These are phyloP conservation scores for Colletotrichum sp. DNA, from an alignment of 2,329 filamentous ascomycete genomes.

Conservation along the genomic window DNA sequence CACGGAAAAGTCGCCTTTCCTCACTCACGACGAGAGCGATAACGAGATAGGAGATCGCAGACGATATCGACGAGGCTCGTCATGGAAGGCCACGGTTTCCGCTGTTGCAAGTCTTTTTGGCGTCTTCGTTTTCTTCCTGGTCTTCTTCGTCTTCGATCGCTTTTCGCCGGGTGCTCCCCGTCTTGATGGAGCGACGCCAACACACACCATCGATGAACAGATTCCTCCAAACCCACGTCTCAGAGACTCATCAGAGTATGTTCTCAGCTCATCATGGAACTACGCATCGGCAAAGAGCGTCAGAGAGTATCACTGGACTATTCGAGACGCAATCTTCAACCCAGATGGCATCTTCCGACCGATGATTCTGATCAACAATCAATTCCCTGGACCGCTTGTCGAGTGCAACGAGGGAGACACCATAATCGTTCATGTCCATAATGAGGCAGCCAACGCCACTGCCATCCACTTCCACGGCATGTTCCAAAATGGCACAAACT, in stretches of 20 bases:
- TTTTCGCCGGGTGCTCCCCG: background rate
- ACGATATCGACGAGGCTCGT: background rate
- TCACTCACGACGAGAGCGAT: background rate
- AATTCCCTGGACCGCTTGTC: slow-evolving; percentile 77
- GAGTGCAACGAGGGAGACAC: slow-evolving; percentile 77
- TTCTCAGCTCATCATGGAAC: slow-evolving; percentile 63
- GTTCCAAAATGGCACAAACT: slow-evolving; percentile 76
- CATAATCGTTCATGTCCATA: slow-evolving; percentile 72
- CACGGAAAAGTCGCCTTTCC: slow-evolving; percentile 12
- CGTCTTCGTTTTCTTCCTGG: background rate
- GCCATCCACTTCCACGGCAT: slow-evolving; percentile 80
- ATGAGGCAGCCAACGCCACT: slow-evolving; percentile 69
- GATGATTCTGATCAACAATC: slow-evolving; percentile 75
- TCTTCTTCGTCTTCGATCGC: background rate
- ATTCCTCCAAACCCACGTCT: slow-evolving; percentile 25
- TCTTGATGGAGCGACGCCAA: background rate
- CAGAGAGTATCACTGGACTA: slow-evolving; percentile 66
- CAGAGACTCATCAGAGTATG: slow-evolving; percentile 53
- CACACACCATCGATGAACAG: background rate
- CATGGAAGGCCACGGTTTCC: background rate
- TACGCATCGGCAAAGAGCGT: slow-evolving; percentile 51
- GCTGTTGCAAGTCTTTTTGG: background rate
- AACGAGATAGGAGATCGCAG: background rate
- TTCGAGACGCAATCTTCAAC: slow-evolving; percentile 61
- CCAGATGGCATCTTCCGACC: slow-evolving; percentile 64